phyloP scores from a whole-genome alignment of 306 rosid species.

The Acacia crassicarpa region DNA sequence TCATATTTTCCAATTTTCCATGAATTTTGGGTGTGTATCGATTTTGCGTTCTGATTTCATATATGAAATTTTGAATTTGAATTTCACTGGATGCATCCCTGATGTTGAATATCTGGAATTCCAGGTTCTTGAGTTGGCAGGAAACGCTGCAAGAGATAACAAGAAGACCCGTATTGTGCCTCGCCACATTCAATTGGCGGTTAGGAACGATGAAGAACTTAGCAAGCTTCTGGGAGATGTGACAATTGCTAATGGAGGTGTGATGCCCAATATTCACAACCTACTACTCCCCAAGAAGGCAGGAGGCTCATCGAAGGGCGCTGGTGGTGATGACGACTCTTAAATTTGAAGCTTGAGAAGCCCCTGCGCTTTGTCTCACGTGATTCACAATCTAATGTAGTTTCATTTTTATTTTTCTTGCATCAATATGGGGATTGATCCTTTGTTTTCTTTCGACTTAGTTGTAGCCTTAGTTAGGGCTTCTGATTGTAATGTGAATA shows the following conservation, averaged over 20 bases:
- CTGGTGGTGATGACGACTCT: conserved; percentile 63
- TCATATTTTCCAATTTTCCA: background rate
- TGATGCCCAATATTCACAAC: conserved; percentile 93
- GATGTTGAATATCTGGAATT: background rate
- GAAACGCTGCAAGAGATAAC: conserved; percentile 86
- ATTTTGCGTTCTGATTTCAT: background rate
- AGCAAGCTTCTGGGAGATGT: conserved; percentile 90
- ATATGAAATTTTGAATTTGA: background rate
- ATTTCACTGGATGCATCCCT: background rate
- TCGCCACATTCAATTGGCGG: conserved; percentile 76
- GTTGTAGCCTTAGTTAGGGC: conserved; percentile 35
- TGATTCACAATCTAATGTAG: background rate
- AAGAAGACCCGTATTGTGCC: conserved; percentile 90
- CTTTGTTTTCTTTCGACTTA: conserved; percentile 20
- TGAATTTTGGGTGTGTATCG: background rate
- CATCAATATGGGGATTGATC: background rate
- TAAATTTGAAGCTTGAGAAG: conserved; percentile 9
- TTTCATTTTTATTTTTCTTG: background rate
- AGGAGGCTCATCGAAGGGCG: conserved; percentile 59
- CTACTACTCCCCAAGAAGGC: conserved; percentile 78
- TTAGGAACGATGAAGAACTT: conserved; percentile 83
- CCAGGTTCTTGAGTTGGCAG: conserved; percentile 81
- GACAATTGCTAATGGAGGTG: conserved; percentile 93
- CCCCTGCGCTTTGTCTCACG: background rate
- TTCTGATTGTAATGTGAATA: conserved; percentile 62